Evolutionary conservation across 345 rosid species (phyloP), one percentile per base, ranked within the genome.

Genomic region (Acer saccharum): DNA sequence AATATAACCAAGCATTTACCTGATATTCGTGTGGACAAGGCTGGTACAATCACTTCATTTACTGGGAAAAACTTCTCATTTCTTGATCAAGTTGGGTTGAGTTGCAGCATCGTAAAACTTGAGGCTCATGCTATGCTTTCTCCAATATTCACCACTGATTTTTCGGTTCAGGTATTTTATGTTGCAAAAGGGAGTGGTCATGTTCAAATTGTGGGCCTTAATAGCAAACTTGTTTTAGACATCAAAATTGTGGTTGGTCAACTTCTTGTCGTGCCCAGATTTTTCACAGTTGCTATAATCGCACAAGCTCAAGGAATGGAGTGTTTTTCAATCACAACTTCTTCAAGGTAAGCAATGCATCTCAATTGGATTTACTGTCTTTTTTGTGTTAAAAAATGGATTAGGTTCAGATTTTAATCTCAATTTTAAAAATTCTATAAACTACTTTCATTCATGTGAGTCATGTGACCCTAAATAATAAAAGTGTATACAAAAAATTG

Each of bases 251-350:
- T 78, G 48, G 66, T 62, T 16, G 89, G 81, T 13, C 83, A 86
- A 7, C n/a, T 84, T 35, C 62, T 82, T 25, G 68, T 80, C 0
- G 84, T 84, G 35, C 86, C 86, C 3, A 74, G 68, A 46, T 79
- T 80, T n/a, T 84, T 84, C 50, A 54, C 52, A 16, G 43, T 77
- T 2, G 65, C 80, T 32, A 10, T 44, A 1, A 60, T 76, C 43
- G 83, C 83, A n/a, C 80, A 74, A 2, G 27, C 0, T 39, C 74
- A 71, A 60, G 86, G 83, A 46, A 13, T 83, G 72, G 79, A 79
- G 55, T 70, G 76, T 17, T 50, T 84, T 63, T 81, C 84, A 39
- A 41, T 81, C 58, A 3, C 65, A 5, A 79, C 76, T 35, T 32
- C 66, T 8, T 10, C 71, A 14, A 7, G 76, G 83, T 85, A 46